Evolutionary conservation across 495 filamentous ascomycete genomes (phyloP).

Genomic region (Penicillium odoratum): DNA sequence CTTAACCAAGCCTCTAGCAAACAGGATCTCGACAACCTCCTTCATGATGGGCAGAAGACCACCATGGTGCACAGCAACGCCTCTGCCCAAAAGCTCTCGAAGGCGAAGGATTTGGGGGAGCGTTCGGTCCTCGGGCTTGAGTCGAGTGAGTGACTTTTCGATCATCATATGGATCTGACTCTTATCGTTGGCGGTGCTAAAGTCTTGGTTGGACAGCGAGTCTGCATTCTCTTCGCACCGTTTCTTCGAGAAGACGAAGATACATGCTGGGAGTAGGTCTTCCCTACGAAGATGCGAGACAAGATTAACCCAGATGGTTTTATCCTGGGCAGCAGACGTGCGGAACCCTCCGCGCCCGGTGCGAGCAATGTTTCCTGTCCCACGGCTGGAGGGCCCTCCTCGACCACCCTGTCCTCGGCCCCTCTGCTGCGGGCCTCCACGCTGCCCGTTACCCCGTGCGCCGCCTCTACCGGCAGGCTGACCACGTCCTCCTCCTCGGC

Average conservation of each 20-base stretch:
- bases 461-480: slow-evolving; percentile 12
- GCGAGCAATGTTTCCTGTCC: slow-evolving; percentile 83
- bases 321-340: slow-evolving; percentile 87
- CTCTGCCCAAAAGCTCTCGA: slow-evolving; percentile 79
- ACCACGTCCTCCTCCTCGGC: slow-evolving; percentile 24
- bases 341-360: slow-evolving; percentile 80
- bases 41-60: slow-evolving; percentile 96
- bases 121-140: slow-evolving; percentile 85
- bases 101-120: slow-evolving; percentile 89
- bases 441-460: slow-evolving; percentile 42
- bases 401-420: slow-evolving; percentile 46
- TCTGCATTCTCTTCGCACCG: slow-evolving; percentile 96
- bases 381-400: slow-evolving; percentile 56
- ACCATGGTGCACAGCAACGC: slow-evolving; percentile 95
- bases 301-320: slow-evolving; percentile 94
- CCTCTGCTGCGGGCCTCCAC: slow-evolving; percentile 49
- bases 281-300: slow-evolving; percentile 88
- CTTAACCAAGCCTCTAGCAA: slow-evolving; percentile 92
- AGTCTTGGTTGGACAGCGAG: slow-evolving; percentile 90
- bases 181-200: slow-evolving; percentile 88
- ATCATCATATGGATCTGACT: slow-evolving; percentile 97
- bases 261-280: slow-evolving; percentile 83
- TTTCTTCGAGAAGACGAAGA: slow-evolving; percentile 98
- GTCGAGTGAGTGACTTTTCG: slow-evolving; percentile 87
- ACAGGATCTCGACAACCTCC: slow-evolving; percentile 95